Evolutionary conservation across 768 basidiomycete species (phyloP), one percentile per base, ranked within the genome.

Genomic region (Naganishia vaughanmartiniae): DNA sequence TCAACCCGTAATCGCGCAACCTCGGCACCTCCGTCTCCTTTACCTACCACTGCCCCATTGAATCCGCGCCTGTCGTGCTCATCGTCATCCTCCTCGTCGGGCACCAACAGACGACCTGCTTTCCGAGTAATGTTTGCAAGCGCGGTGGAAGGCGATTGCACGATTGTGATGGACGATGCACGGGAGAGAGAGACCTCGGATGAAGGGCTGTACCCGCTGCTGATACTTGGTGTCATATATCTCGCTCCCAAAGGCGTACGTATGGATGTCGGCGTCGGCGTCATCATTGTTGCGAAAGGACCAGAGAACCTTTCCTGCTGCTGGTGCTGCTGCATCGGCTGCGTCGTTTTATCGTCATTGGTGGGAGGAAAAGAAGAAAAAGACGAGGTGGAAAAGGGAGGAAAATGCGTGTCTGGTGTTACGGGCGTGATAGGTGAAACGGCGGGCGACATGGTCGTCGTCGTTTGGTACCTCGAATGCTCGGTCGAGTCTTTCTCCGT

Each of bases 131-230:
- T n/a, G 33, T 63, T 42, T 17, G 21, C 26, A 0, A 63, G 36
- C 24, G 60, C 60, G n/a, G 39, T 28, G 24, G 60, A 63, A 30
- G 60, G 60, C 30, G 60, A 63, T 15, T 46, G 60, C 5, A 45
- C 60, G 28, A 45, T 45, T 10, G 60, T 42, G 11, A 63, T 17
- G 4, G 60, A 45, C 17, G 60, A 63, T 30, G 60, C 5, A 5
- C 60, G 39, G 36, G 60, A 63, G 4, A 46, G 26, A 6, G 60
- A 63, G 4, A 63, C n/a, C 12, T 7, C 39, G 7, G 34, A 34
- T 21, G 48, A 51, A 51, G 48, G 24, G 48, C 6, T 51, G 45
- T 46, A 17, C 34, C 45, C 45, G 45, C 45, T 21, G 45, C 45
- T 21, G 15, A 5, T 36, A 36, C 34, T 15, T 21, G 45, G 7